phyloP scores from a whole-genome alignment of 805 yeast species.

The Kuraishia hungarica region DNA sequence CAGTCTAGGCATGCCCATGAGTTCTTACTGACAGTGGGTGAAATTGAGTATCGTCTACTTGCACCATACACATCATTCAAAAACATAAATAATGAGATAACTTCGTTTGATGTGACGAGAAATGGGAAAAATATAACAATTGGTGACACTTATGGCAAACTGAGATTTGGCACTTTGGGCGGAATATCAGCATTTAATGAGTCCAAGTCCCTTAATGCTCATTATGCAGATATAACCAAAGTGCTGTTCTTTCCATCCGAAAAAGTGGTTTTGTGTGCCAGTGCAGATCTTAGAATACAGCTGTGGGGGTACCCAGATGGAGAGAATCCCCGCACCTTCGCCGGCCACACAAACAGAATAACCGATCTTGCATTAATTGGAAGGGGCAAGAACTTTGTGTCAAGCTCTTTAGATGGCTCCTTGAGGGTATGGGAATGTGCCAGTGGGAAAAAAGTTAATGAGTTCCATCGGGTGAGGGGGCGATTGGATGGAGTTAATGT shows the following conservation, averaged over 20 bases:
- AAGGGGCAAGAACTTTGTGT: conserved; percentile 58
- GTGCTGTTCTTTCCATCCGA: conserved; percentile 55
- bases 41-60: neutral
- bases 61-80: neutral
- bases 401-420: conserved; percentile 46
- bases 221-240: conserved; percentile 35
- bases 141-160: conserved; percentile 11
- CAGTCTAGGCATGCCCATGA: neutral
- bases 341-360: conserved; percentile 39
- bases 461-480: conserved; percentile 27
- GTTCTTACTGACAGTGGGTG: neutral
- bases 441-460: conserved; percentile 33
- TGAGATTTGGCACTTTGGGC: conserved; percentile 6
- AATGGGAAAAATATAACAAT: conserved; percentile 3
- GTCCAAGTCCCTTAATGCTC: conserved; percentile 31
- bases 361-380: conserved; percentile 47
- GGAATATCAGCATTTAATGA: neutral
- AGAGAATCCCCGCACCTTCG: conserved; percentile 38
- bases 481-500: conserved; percentile 26
- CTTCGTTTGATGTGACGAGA: neutral
- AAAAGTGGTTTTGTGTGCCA: conserved; percentile 48
- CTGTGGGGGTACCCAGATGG: conserved; percentile 51
- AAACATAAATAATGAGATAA: neutral
- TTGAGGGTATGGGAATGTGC: conserved; percentile 68
- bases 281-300: conserved; percentile 50